Conservation (phyloP, 371 early-diverging fungal genomes). For the Funneliformis caledonium region DNA sequence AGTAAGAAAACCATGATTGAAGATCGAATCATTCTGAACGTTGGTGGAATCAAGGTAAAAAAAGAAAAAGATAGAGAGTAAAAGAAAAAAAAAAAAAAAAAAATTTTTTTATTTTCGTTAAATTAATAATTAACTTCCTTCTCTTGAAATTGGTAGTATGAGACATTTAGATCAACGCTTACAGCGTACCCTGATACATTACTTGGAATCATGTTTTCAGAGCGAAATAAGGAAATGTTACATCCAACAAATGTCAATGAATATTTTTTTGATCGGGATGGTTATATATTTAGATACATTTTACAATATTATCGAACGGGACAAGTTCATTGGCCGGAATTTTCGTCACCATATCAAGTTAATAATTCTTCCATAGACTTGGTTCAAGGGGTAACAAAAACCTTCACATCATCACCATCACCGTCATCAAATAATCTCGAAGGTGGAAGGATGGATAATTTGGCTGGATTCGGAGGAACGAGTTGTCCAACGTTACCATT, state of each 20-base stretch:
- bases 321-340: slow-evolving; percentile 36
- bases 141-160: slow-evolving; percentile 9
- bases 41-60: slow-evolving; percentile 40
- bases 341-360: not conserved
- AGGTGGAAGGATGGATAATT: not conserved
- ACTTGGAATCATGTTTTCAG: slow-evolving; percentile 34
- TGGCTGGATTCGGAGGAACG: not conserved
- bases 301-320: slow-evolving; percentile 39
- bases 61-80: not conserved
- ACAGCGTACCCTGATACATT: slow-evolving; percentile 39
- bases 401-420: not conserved
- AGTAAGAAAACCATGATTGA: not conserved
- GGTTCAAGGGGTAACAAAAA: not conserved
- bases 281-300: slow-evolving; percentile 33
- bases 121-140: not conserved
- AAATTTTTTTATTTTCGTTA: not conserved
- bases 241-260: slow-evolving; percentile 27
- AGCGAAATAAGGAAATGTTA: slow-evolving; percentile 32
- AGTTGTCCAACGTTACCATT: not conserved
- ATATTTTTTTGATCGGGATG: slow-evolving; percentile 39
- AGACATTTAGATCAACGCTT: slow-evolving; percentile 31
- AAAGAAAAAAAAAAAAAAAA: not conserved
- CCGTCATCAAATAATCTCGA: not conserved
- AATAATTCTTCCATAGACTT: not conserved
- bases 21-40: slow-evolving; percentile 35